Base-by-base conservation (phyloP, 371 early-diverging fungal genomes). In the Mucor sp. region DNA sequence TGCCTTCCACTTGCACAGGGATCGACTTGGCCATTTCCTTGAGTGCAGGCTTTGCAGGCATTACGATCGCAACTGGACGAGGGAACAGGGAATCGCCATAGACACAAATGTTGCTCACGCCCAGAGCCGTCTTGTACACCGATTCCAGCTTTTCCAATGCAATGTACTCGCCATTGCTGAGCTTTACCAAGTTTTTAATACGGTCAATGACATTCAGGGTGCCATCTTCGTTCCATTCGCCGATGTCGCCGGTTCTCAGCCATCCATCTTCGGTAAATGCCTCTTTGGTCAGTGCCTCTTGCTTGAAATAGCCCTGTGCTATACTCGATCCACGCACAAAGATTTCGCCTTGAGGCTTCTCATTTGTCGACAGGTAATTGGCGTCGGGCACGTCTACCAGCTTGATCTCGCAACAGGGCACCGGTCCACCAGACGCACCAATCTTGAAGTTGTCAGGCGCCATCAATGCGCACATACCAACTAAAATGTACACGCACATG, bases 111-210 rank as follows among this genome's bases (percentile, higher is more conserved):
- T 94, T 94, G 70, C 87, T 85, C 43, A 94, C 93, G 66, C 83
- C 88, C 15, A 85, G 65, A 28, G 89, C 88, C 55, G 87, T 85
- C 75, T 91, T 91, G 89, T 97, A 97, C 9, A 94, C 86, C 30
- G 94, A 86, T 78, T 99, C 99, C 37, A 99, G 81, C 69, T 97
- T 97, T 78, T 99, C 99, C 43, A 99, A 87, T 4, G 97, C 97
- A 79, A 93, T 90, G 78, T 97, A 98, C 75, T 98, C 98, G 69
- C 97, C 98, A 65, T 89, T 84, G 53, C 75, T 76, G 27, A 82
- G 63, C 76, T 99, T 98, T 80, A 98, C 89, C 14, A 93, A 74
- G 60, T 89, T 94, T 86, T 94, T 95, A 62, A 85, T 87, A 58
- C 94, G 84, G 75, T 95, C 95, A 74, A 93, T 93, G 57, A 95